Evolutionary conservation across 352 stramenopile species (phyloP).

Genomic region (Pythium guiyangense): DNA sequence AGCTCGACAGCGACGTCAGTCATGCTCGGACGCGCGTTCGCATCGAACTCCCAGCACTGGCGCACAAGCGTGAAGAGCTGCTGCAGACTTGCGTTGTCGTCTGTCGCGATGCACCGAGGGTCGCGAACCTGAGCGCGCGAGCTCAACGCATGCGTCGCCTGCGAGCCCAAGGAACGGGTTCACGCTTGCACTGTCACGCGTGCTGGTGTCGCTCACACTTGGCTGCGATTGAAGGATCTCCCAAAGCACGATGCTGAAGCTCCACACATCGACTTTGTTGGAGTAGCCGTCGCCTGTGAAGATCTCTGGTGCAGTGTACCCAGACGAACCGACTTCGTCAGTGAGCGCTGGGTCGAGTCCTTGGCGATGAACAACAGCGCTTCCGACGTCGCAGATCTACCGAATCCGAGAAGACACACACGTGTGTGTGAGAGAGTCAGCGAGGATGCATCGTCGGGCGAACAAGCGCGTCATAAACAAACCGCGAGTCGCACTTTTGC

Average conservation of each 20-base stretch:
- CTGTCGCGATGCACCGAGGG: constrained; percentile 10
- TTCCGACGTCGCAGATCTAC: constrained; percentile 38
- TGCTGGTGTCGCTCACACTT: neutral
- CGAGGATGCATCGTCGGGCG: neutral
- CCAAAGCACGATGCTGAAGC: constrained; percentile 44
- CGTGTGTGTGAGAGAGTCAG: neutral
- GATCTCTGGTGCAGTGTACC: constrained; percentile 45
- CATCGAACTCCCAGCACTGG: constrained; percentile 27
- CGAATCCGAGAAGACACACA: neutral
- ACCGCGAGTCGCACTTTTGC: constrained; percentile 20
- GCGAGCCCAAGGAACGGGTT: constrained; percentile 30
- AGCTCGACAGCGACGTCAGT: constrained; percentile 10
- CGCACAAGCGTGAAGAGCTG: constrained; percentile 16
- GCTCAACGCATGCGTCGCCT: constrained; percentile 24
- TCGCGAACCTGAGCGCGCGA: constrained; percentile 16
- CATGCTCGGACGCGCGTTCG: constrained; percentile 21
- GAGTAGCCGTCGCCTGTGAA: constrained; percentile 29
- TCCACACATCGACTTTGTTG: constrained; percentile 44
- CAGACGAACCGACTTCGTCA: constrained; percentile 33
- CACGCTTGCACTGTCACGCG: neutral
- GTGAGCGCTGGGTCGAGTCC: constrained; percentile 11
- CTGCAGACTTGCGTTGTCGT: constrained; percentile 1
- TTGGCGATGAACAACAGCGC: constrained; percentile 11
- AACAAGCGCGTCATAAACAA: neutral
- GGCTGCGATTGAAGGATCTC: constrained; percentile 15